These are phyloP conservation scores for Vitis labrusca DNA, from an alignment of 164 flowering plant genomes.

Conservation along the genomic window DNA sequence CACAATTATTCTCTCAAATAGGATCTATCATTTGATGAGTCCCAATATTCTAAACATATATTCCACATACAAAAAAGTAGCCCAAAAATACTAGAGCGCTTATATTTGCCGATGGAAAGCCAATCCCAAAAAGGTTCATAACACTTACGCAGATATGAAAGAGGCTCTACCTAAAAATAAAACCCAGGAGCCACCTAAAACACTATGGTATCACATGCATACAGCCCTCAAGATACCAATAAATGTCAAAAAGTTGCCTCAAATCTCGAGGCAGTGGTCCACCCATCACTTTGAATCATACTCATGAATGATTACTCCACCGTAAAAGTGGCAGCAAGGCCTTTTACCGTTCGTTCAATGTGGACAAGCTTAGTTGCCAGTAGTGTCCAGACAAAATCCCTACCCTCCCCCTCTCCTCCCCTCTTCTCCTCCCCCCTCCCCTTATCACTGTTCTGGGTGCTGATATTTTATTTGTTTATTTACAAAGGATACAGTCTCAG, in stretches of 20 bases:
- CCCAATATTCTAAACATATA: neutral
- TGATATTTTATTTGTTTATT: no score
- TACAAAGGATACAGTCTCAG: no score
- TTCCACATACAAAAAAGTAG: neutral
- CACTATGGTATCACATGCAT: neutral
- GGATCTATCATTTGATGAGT: neutral
- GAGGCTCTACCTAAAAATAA: no score
- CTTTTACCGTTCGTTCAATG: neutral
- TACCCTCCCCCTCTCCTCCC: no score
- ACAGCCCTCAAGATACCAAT: neutral
- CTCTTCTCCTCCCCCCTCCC: no score
- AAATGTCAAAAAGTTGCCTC: conserved; percentile 10
- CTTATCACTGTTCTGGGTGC: neutral
- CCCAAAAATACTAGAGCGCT: neutral
- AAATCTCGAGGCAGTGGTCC: conserved; percentile 1
- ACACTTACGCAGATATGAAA: no score
- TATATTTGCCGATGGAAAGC: no score
- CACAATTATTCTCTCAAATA: neutral
- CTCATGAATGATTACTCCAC: neutral
- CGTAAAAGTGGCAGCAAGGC: neutral
- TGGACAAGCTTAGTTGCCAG: neutral
- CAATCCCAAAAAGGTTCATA: no score
- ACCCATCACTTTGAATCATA: neutral
- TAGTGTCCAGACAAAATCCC: no score
- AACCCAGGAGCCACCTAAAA: no score